Base-by-base conservation (phyloP, 2,329 filamentous ascomycete genomes). In the Coniochaeta pulveracea region DNA sequence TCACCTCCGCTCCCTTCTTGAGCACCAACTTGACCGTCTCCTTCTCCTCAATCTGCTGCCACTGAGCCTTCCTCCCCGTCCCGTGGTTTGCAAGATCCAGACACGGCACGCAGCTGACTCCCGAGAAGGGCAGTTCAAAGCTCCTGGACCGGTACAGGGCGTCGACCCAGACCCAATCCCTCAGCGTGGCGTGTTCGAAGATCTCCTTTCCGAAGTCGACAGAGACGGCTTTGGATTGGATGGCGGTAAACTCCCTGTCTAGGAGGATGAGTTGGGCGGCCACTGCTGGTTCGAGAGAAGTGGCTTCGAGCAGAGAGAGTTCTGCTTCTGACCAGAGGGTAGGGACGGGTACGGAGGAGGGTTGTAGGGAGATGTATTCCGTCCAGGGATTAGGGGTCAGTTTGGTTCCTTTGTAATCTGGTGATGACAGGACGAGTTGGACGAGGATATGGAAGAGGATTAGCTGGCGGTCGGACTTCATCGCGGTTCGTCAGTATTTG, bases 101-200 rank as follows among this genome's bases (percentile, higher is more conserved):
- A 19, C 27, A 29, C 5, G 27, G 27, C 7, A 29, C 10, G 11
- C 27, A 29, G 4, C 16, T 4, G 11, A 19, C 16, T 19, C 27
- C 27, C 6, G 27, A 29, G 27, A 19, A 29, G 10, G 27, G 17
- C 15, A 29, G 27, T 15, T 29, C 16, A n/a, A 29, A 29, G 10
- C 16, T n/a, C 5, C 27, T 19, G 3, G 27, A 29, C 4, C 27
- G 27, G 14, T 11, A n/a, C 16, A 19, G 17, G 16, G 16, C 27
- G 9, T 29, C 27, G 4, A 29, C 27, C 27, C 27, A 29, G 27
- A 29, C 21, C 27, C 27, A 29, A 18, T 29, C 27, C 5, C 10
- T 11, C 8, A 29, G 27, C 6, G 16, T 8, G 21, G n/a, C 14
- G 16, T 29, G 17, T 6, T 6, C 24, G 11, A 7, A 23, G 8